Base-by-base conservation (phyloP, 1,284 basidiomycete species). In the Peniophora sp. region DNA sequence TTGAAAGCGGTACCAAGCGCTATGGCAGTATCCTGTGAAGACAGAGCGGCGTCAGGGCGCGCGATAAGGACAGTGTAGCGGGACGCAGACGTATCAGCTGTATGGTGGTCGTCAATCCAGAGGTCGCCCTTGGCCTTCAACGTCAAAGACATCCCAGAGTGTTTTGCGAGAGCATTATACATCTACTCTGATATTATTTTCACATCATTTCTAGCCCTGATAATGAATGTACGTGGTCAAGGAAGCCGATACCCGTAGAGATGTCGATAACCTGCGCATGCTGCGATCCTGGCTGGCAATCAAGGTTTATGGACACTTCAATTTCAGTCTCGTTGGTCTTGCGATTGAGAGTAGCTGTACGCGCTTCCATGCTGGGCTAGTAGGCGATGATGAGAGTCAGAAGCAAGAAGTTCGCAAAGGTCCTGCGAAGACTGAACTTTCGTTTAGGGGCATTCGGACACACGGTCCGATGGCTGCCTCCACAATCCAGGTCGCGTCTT, bases 61-160 rank as follows among this genome's bases (percentile, higher is more conserved):
- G 46, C 27, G 27, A 38, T 19, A 22, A 16, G 48, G 49, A 55
- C 55, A 55, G 49, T 61, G 3, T 46, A 14, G 47, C 19, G 23
- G 46, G 45, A 20, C 23, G 38, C 53, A 55, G 57, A 80, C 85
- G 80, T 78, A 89, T 93, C 94, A 77, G 96, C 93, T 45, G 96
- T 93, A 72, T 99, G 97, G 67, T 99, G 97, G 71, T 99, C 97
- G 69, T 99, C 97, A 56, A 99, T 97, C 82, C 88, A 92, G 16
- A 99, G 76, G 69, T 99, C 97, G 48, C 97, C 97, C 61, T 90
- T 84, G 69, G 94, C 98, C 61, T 88, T 86, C 69, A 99, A 77
- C 12, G 78, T 83, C 51, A 99, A 74, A 0, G 91, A 94, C 82
- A 95, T 89, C 56, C 92, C 91, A 11, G 89, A 82, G 71, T 97